These are phyloP conservation scores for Avena eriantha DNA, from an alignment of 176 grass and related monocot genomes.

Conservation along the genomic window DNA sequence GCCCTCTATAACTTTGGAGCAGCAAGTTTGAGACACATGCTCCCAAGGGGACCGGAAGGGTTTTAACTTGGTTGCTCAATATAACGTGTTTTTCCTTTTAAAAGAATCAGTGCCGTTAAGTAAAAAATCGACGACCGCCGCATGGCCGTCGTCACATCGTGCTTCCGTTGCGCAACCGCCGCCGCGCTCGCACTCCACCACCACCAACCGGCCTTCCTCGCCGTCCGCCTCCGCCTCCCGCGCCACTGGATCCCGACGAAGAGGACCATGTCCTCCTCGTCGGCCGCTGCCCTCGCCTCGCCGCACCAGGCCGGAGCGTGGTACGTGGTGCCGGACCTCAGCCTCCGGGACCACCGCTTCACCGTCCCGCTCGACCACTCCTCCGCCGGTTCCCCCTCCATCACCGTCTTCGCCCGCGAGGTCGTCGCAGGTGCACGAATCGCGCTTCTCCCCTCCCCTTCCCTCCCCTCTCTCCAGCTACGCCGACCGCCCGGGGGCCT, in stretches of 20 bases:
- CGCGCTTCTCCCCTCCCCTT: neutral
- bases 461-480: neutral
- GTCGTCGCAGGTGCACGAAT: constrained; percentile 67
- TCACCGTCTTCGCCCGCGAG: constrained; percentile 92
- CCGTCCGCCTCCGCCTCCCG: constrained; percentile 25
- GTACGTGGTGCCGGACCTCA: constrained; percentile 78
- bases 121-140: constrained; percentile 4
- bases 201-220: constrained; percentile 18
- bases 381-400: constrained; percentile 38
- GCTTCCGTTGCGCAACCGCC: constrained; percentile 11
- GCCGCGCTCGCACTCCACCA: constrained; percentile 1
- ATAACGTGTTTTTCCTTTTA: too few relatives aligned
- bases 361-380: constrained; percentile 84
- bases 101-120: neutral
- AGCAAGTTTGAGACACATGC: too few relatives aligned
- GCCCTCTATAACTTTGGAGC: too few relatives aligned
- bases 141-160: constrained; percentile 37
- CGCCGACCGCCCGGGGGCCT: neutral
- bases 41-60: too few relatives aligned
- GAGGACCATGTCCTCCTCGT: constrained; percentile 59
- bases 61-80: too few relatives aligned
- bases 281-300: neutral
- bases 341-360: constrained; percentile 88
- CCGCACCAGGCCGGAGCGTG: constrained; percentile 62
- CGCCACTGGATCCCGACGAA: constrained; percentile 23